A percentile compares a stretch with the other conserved stretches of the same genome.
Conservation (phyloP, 768 basidiomycete species). For the Collybiopsis confluens region DNA sequence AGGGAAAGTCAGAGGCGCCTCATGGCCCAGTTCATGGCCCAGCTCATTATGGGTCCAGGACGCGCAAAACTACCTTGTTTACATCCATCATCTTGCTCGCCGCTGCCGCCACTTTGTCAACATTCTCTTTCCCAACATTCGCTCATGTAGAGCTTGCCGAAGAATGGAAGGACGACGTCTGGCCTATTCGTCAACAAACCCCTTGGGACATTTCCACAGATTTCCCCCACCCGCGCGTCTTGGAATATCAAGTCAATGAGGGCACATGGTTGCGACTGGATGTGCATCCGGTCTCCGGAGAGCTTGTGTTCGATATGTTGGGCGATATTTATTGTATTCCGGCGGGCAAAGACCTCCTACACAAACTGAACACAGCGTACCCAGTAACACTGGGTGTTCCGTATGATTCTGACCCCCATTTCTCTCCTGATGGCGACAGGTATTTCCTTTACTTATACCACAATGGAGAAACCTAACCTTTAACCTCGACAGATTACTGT, state of each 20-base stretch:
- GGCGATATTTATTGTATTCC: constrained; percentile 74
- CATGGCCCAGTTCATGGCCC: no score
- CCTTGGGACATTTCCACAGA: constrained; percentile 47
- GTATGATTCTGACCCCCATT: constrained; percentile 68
- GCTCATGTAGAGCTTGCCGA: not conserved
- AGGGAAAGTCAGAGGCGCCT: not conserved
- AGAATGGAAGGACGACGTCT: constrained; percentile 7
- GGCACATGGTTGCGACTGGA: constrained; percentile 77
- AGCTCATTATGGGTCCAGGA: not conserved
- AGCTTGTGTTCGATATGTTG: constrained; percentile 71
- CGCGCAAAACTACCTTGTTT: not conserved
- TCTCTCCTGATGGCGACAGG: constrained; percentile 58
- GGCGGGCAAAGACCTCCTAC: constrained; percentile 24
- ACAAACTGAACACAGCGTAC: constrained; percentile 29
- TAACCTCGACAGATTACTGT: constrained; percentile 39
- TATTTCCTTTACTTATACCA: no score
- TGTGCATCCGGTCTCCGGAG: constrained; percentile 62
- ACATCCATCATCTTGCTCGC: not conserved
- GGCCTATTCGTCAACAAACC: constrained; percentile 9
- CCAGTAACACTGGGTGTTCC: constrained; percentile 64
- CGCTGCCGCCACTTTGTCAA: not conserved
- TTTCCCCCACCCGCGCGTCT: constrained; percentile 56
- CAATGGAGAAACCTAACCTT: no score
- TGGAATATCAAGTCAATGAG: constrained; percentile 66
- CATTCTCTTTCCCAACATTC: not conserved